Percentiles rank a stretch among this genome's conserved stretches.
These are phyloP conservation scores for Strigomonas culicis DNA, from an alignment of 208 protist genomes.

Conservation along the genomic window DNA sequence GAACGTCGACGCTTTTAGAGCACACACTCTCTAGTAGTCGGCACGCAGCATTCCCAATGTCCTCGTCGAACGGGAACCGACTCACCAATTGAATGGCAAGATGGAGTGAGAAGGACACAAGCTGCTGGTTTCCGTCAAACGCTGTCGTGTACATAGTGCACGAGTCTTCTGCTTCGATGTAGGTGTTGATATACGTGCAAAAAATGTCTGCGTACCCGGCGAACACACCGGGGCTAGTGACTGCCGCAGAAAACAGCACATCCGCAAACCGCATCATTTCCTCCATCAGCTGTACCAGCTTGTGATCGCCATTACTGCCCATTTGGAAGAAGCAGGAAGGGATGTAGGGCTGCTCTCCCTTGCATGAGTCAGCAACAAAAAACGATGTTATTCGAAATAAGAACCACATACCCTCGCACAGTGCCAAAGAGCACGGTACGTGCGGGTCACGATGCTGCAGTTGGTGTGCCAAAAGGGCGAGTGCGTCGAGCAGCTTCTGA, in stretches of 20 bases:
- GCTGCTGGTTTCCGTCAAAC: background rate
- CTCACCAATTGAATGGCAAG: slow-evolving; percentile 20
- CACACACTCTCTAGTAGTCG: slow-evolving; percentile 48
- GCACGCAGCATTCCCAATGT: slow-evolving; percentile 37
- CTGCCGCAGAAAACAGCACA: slow-evolving; percentile 10
- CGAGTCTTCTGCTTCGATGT: slow-evolving; percentile 24
- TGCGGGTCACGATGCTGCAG: background rate
- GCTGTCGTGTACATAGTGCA: background rate
- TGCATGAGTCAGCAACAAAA: slow-evolving; percentile 62
- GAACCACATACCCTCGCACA: slow-evolving; percentile 57
- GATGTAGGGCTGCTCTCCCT: slow-evolving; percentile 71
- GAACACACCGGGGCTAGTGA: slow-evolving; percentile 55
- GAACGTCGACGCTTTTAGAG: slow-evolving; percentile 34
- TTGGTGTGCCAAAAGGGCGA: background rate
- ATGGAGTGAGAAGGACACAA: slow-evolving; percentile 33
- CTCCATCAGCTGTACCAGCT: slow-evolving; percentile 27
- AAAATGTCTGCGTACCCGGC: slow-evolving; percentile 52
- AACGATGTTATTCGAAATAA: slow-evolving; percentile 46
- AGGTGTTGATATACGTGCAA: slow-evolving; percentile 46
- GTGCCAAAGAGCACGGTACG: background rate
- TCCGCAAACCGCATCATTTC: slow-evolving; percentile 24
- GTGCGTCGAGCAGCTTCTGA: slow-evolving; percentile 14
- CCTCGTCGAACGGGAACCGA: slow-evolving; percentile 51
- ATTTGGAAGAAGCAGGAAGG: slow-evolving; percentile 60
- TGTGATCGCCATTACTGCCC: slow-evolving; percentile 7